Percentiles rank a stretch among this genome's conserved stretches.
Evolutionary conservation across 805 yeast species (phyloP).

Genomic region (Hemisphaericaspora nanyangensis): DNA sequence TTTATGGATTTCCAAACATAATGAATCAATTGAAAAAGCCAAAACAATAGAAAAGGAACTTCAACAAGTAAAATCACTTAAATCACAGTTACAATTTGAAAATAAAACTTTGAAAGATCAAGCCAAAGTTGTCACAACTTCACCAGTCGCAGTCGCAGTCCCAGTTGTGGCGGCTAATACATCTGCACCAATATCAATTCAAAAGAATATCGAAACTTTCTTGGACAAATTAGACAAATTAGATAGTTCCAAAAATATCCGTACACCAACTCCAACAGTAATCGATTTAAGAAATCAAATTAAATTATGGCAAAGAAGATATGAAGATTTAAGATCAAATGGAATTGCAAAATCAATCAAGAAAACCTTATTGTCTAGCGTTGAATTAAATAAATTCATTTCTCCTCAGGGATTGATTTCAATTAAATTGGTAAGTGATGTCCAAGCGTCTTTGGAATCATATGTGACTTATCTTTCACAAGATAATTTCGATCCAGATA

Average conservation of each 20-base stretch:
- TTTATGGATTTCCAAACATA: slow-evolving; percentile 4
- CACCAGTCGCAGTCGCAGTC: background rate
- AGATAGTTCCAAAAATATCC: background rate
- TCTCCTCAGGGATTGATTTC: slow-evolving; percentile 46
- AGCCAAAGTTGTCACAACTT: too few relatives aligned
- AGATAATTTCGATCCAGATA: slow-evolving; percentile 26
- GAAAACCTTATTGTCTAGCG: slow-evolving; percentile 6
- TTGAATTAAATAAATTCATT: slow-evolving; percentile 25
- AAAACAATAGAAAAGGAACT: slow-evolving; percentile 17
- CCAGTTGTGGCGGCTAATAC: background rate
- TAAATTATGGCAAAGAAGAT: slow-evolving; percentile 48
- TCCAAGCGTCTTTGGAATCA: slow-evolving; percentile 48
- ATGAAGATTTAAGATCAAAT: slow-evolving; percentile 44
- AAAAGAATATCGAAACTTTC: slow-evolving; percentile 9
- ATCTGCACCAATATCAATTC: background rate
- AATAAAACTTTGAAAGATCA: slow-evolving; percentile 30
- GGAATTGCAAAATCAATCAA: slow-evolving; percentile 18
- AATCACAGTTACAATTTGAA: slow-evolving; percentile 34
- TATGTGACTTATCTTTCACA: slow-evolving; percentile 33
- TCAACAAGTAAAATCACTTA: slow-evolving; percentile 24
- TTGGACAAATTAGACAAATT: slow-evolving; percentile 8
- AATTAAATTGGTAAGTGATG: slow-evolving; percentile 36
- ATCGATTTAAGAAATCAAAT: slow-evolving; percentile 23
- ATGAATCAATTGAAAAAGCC: slow-evolving; percentile 1
- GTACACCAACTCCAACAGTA: slow-evolving; percentile 1